Evolutionary conservation across 1,284 basidiomycete genomes (phyloP).

Genomic region (Malassezia nana): DNA sequence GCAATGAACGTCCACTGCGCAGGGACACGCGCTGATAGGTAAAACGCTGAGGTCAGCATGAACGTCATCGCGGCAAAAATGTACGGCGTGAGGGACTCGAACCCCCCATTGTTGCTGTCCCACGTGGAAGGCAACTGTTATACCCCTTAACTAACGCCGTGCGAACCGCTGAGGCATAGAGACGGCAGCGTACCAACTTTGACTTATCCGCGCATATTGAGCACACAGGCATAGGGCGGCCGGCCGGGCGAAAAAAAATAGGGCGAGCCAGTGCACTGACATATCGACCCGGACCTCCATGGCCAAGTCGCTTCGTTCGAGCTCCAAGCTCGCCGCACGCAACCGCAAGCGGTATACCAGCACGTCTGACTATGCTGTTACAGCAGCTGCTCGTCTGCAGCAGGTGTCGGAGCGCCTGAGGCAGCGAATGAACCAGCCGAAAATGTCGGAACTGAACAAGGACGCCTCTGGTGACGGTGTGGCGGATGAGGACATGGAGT

Average conservation of each 20-base stretch:
- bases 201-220: background rate
- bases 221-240: background rate
- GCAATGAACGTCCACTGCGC: too few relatives aligned
- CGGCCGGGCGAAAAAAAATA: background rate
- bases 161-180: background rate
- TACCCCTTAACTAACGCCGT: conserved; percentile 25
- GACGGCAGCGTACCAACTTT: background rate
- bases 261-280: background rate
- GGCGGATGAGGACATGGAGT: conserved; percentile 50
- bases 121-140: conserved; percentile 20
- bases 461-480: conserved; percentile 49
- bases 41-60: background rate
- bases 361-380: conserved; percentile 64
- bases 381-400: conserved; percentile 70
- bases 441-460: conserved; percentile 48
- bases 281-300: conserved; percentile 52
- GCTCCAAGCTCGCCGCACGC: conserved; percentile 73
- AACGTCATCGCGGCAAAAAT: conserved; percentile 7
- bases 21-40: background rate
- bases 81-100: conserved; percentile 23
- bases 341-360: conserved; percentile 69
- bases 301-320: conserved; percentile 87
- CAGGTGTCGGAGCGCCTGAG: conserved; percentile 64
- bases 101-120: conserved; percentile 21
- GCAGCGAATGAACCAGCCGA: conserved; percentile 20